A percentile compares a stretch with the other conserved stretches of the same genome.
Conservation (phyloP, 2,329 filamentous ascomycete genomes). For the Penicillium sp. region DNA sequence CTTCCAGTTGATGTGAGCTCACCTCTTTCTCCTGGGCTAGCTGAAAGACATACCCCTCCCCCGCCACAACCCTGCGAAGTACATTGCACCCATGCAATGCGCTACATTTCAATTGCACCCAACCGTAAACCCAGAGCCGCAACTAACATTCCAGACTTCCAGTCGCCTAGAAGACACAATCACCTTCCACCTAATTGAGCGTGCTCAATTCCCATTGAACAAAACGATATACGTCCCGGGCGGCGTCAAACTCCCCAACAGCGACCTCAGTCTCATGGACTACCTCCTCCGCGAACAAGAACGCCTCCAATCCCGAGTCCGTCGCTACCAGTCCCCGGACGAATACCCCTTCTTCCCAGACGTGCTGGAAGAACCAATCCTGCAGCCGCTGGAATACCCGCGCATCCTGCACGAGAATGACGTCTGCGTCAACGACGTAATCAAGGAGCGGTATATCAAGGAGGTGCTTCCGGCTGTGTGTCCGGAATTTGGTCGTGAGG, state of each 20-base stretch:
- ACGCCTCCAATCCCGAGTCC: constrained; percentile 83
- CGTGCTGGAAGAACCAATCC: constrained; percentile 71
- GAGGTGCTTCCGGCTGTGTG: constrained; percentile 81
- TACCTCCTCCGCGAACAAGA: constrained; percentile 92
- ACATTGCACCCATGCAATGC: not conserved
- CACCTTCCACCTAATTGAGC: constrained; percentile 93
- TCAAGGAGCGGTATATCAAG: constrained; percentile 80
- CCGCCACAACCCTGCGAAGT: constrained; percentile 10
- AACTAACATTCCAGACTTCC: constrained; percentile 14
- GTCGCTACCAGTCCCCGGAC: constrained; percentile 92
- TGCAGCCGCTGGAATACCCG: constrained; percentile 86
- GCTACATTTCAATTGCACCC: not conserved
- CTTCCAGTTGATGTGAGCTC: constrained; percentile 79
- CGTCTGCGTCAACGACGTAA: constrained; percentile 83
- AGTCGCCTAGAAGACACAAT: constrained; percentile 98
- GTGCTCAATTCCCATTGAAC: constrained; percentile 95
- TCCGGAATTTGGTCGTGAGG: constrained; percentile 66
- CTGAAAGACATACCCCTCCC: constrained; percentile 11
- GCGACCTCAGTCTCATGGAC: constrained; percentile 77
- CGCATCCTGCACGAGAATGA: constrained; percentile 80
- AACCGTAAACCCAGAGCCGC: not conserved
- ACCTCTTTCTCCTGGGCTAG: not conserved
- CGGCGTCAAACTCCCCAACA: constrained; percentile 72
- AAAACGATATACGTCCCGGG: constrained; percentile 77
- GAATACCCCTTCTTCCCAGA: constrained; percentile 96